Evolutionary conservation across 345 rosid species (phyloP).

Genomic region (Microthlaspi erraticum): DNA sequence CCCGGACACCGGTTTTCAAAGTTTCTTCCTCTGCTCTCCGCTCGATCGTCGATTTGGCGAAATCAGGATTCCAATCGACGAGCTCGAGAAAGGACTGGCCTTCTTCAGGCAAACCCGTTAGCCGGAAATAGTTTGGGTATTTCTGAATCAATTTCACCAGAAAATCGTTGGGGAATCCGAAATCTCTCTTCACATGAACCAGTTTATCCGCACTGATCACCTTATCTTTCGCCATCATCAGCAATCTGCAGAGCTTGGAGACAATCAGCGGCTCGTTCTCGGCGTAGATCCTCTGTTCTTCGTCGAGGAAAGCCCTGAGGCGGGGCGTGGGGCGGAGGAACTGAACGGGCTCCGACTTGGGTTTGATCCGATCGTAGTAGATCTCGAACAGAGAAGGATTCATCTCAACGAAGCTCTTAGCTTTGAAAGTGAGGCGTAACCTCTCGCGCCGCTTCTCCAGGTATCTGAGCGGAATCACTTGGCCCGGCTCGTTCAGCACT

Average conservation of each 20-base stretch:
- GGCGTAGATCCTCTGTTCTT: conserved; percentile 56
- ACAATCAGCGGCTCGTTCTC: conserved; percentile 67
- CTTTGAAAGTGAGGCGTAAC: conserved; percentile 58
- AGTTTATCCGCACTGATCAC: conserved; percentile 68
- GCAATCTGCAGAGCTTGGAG: conserved; percentile 72
- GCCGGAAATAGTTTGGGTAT: conserved; percentile 67
- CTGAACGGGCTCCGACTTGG: conserved; percentile 59
- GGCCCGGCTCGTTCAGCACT: conserved; percentile 82
- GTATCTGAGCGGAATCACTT: conserved; percentile 72
- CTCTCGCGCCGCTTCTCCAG: conserved; percentile 80
- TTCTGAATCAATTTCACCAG: conserved; percentile 63
- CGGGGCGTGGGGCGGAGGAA: conserved; percentile 63
- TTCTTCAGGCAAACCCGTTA: conserved; percentile 61
- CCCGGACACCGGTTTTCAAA: conserved; percentile 55
- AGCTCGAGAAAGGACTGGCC: conserved; percentile 71
- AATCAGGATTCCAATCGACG: conserved; percentile 68
- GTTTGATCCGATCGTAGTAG: conserved; percentile 68
- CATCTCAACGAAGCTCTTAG: conserved; percentile 55
- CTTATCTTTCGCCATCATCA: conserved; percentile 80
- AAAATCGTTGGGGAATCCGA: conserved; percentile 85
- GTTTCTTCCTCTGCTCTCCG: conserved; percentile 66
- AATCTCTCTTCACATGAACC: conserved; percentile 83
- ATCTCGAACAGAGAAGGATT: conserved; percentile 66
- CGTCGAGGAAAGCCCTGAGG: conserved; percentile 65
- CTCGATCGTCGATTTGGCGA: conserved; percentile 66